phyloP scores from a whole-genome alignment of 768 basidiomycete genomes.

The Clitopilus hobsonii region DNA sequence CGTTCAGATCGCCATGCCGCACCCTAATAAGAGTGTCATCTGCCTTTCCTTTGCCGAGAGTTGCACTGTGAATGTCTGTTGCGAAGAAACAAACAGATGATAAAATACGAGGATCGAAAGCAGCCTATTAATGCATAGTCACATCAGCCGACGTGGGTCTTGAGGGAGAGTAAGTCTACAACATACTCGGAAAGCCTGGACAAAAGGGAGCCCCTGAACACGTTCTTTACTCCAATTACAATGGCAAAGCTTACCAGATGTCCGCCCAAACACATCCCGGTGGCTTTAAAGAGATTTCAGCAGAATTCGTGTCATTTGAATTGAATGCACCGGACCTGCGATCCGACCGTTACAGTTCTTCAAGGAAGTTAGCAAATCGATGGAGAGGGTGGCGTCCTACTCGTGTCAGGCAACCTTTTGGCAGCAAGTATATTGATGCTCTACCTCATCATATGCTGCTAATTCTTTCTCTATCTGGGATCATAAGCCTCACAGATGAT shows the following conservation, averaged over 20 bases:
- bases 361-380: constrained; percentile 70
- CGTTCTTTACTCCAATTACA: neutral
- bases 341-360: constrained; percentile 90
- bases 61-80: constrained; percentile 87
- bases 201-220: neutral
- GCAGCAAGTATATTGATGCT: neutral
- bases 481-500: neutral
- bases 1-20: constrained; percentile 66
- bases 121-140: constrained; percentile 66
- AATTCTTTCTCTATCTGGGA: constrained; percentile 84
- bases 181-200: constrained; percentile 37
- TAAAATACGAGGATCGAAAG: constrained; percentile 80
- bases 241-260: constrained; percentile 54
- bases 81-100: constrained; percentile 93
- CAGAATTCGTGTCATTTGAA: neutral
- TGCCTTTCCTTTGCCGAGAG: constrained; percentile 78
- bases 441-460: constrained; percentile 83
- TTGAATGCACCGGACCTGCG: constrained; percentile 47
- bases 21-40: constrained; percentile 81
- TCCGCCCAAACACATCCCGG: constrained; percentile 89
- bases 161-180: neutral
- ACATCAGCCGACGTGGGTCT: neutral
- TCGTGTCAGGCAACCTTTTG: neutral
- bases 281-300: constrained; percentile 38
- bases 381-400: constrained; percentile 73